Evolutionary conservation across 208 protist species (phyloP).

Genomic region (Vickermania ingenoplastis): DNA sequence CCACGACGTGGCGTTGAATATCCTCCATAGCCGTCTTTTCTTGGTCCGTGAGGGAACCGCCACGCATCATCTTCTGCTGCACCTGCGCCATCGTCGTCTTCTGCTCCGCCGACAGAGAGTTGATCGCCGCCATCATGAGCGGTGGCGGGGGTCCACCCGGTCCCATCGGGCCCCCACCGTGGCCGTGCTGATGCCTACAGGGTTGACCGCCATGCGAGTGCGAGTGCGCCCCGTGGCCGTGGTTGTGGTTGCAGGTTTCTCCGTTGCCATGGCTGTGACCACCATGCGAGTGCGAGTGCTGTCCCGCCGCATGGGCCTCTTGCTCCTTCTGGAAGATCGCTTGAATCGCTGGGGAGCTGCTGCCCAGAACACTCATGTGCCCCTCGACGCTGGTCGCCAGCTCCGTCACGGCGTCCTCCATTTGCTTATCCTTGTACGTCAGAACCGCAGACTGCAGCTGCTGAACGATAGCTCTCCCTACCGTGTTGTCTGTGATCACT

Average conservation of each 20-base stretch:
- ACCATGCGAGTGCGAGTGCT: constrained; percentile 3
- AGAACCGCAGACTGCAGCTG: constrained; percentile 40
- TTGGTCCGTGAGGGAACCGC: constrained; percentile 33
- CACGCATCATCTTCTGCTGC: constrained; percentile 45
- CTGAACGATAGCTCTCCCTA: constrained; percentile 27
- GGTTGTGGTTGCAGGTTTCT: constrained; percentile 12
- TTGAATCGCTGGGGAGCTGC: constrained; percentile 26
- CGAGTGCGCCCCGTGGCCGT: constrained; percentile 13
- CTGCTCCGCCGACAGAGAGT: constrained; percentile 44
- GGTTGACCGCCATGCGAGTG: constrained; percentile 10
- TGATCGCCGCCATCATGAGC: constrained; percentile 66
- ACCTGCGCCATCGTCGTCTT: constrained; percentile 41
- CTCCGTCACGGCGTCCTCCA: constrained; percentile 39
- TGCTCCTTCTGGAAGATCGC: constrained; percentile 11
- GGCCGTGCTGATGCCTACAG: constrained; percentile 13
- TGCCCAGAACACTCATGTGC: constrained; percentile 31
- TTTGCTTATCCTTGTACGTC: constrained; percentile 48
- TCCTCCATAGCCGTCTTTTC: constrained; percentile 60
- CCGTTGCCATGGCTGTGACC: constrained; percentile 14
- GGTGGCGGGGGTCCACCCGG: constrained; percentile 23
- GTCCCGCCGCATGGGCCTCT: background rate
- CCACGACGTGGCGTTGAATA: constrained; percentile 66
- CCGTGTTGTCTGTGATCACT: background rate
- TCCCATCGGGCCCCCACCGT: constrained; percentile 5
- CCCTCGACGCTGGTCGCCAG: constrained; percentile 50